Evolutionary conservation across 129 eudicot species (phyloP).

Genomic region (Gnaphalium uliginosum): DNA sequence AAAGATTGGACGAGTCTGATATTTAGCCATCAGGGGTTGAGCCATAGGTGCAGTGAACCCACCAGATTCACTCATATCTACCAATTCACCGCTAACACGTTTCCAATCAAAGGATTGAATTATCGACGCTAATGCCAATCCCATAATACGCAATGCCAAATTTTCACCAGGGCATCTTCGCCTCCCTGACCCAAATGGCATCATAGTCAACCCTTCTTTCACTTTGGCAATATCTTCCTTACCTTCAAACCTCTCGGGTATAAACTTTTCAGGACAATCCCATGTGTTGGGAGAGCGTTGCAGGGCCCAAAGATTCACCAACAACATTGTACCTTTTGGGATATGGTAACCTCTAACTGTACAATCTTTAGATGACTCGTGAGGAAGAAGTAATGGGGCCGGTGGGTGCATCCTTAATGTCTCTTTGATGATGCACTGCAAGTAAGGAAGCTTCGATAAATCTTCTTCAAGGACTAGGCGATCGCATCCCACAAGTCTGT

Average conservation of each 20-base stretch:
- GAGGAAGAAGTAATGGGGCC: slow-evolving; percentile 37
- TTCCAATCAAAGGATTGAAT: slow-evolving; percentile 58
- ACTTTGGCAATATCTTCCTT: slow-evolving; percentile 7
- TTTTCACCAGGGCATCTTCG: slow-evolving; percentile 53
- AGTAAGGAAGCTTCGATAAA: slow-evolving; percentile 38
- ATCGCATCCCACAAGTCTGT: slow-evolving; percentile 21
- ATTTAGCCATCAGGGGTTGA: slow-evolving; percentile 40
- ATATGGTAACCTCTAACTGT: slow-evolving; percentile 35
- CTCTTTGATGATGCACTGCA: slow-evolving; percentile 42
- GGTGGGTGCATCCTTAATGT: slow-evolving; percentile 47
- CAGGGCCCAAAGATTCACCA: slow-evolving; percentile 47
- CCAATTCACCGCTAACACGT: slow-evolving; percentile 34
- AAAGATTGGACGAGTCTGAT: slow-evolving; percentile 19
- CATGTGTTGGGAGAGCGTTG: slow-evolving; percentile 37
- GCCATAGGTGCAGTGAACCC: slow-evolving; percentile 46
- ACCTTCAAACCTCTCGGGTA: slow-evolving; percentile 40
- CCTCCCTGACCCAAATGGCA: slow-evolving; percentile 60
- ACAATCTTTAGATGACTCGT: slow-evolving; percentile 44
- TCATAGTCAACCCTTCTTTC: slow-evolving; percentile 26
- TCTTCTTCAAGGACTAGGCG: slow-evolving; percentile 36
- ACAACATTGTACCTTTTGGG: slow-evolving; percentile 43
- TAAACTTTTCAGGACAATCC: slow-evolving; percentile 30
- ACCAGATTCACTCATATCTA: slow-evolving; percentile 38
- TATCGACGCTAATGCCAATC: slow-evolving; percentile 38
- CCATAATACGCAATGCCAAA: slow-evolving; percentile 35